Base-by-base conservation (phyloP, 768 basidiomycete genomes). In the Kwoniella botswanensis region DNA sequence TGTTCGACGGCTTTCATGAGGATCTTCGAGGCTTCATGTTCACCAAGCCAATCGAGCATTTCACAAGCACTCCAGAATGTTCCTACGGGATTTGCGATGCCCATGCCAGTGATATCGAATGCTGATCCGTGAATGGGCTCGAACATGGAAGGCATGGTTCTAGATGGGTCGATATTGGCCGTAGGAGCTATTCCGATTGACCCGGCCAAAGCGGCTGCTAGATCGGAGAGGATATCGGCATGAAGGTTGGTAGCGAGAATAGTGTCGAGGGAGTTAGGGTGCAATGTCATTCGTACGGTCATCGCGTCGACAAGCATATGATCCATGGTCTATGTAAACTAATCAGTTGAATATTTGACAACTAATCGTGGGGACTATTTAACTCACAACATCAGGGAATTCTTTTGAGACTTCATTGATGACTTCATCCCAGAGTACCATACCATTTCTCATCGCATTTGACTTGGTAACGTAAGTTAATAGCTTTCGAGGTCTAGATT, bases 41-140 rank as follows among this genome's bases (percentile, higher is more conserved):
- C 81, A 81, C 82, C 86, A 0, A 86, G 75, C 81, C 83, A 85
- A 29, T 82, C 74, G 9, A 88, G 85, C 88, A 88, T 88, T 81
- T 88, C 87, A 22, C 86, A 85, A 0, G 87, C 87, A 15, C 82
- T 81, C 88, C 87, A 88, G 66, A 89, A 87, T 79, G 88, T 87
- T 4, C 86, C 88, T 21, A 88, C 82, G 1, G 88, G 88, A 72
- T 88, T 89, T 1, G 88, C 87, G 50, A 88, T 86, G 0, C 86
- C 86, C 75, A 84, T 85, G 18, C 88, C 88, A 12, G 86, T 86
- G 68, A 89, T 89, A 75, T 89, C 88, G 15, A 88, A 88, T 1
- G 88, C 88, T 35, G 87, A 87, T 15, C 88, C 88, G 71, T 88
- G 88, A 12, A 88, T 86, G 6, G 88, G 87, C 73, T 88, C 88